Conservation (phyloP, 306 rosid genomes). For the Malus orientalis region DNA sequence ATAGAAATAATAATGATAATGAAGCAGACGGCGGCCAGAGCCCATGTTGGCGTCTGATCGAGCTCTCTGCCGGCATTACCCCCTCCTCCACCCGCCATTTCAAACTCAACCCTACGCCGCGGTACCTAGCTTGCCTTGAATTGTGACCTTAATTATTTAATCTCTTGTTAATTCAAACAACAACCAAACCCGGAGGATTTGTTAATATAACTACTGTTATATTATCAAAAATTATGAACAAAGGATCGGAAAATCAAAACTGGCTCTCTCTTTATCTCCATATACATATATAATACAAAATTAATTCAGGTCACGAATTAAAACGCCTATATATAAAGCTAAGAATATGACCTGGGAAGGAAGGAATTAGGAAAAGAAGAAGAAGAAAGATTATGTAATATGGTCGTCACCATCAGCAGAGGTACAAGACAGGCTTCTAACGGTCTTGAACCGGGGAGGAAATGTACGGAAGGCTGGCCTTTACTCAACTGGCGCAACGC, state of each 20-base stretch:
- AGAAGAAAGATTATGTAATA: not conserved
- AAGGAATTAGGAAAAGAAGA: not conserved
- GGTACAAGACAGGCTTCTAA: not conserved
- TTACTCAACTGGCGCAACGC: slow-evolving; percentile 18
- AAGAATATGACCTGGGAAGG: too few relatives aligned
- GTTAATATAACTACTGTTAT: too few relatives aligned
- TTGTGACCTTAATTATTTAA: not conserved
- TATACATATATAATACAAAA: too few relatives aligned
- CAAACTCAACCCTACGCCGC: not conserved
- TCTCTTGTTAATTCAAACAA: not conserved
- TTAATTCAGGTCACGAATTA: too few relatives aligned
- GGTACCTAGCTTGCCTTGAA: not conserved
- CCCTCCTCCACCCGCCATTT: slow-evolving; percentile 36
- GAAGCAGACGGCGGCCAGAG: slow-evolving; percentile 80
- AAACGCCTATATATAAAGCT: not conserved
- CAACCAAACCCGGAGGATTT: not conserved
- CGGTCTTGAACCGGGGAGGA: slow-evolving; percentile 19
- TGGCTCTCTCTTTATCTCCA: not conserved
- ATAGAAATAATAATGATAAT: slow-evolving; percentile 66
- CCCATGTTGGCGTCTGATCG: slow-evolving; percentile 92
- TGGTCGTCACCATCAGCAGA: too few relatives aligned
- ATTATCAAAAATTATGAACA: not conserved
- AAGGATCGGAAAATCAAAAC: not conserved
- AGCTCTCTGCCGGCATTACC: slow-evolving; percentile 30
- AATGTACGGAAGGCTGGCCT: slow-evolving; percentile 28